These are phyloP conservation scores for Colletotrichum liriopes DNA, from an alignment of 2,329 filamentous ascomycete species.

Conservation along the genomic window DNA sequence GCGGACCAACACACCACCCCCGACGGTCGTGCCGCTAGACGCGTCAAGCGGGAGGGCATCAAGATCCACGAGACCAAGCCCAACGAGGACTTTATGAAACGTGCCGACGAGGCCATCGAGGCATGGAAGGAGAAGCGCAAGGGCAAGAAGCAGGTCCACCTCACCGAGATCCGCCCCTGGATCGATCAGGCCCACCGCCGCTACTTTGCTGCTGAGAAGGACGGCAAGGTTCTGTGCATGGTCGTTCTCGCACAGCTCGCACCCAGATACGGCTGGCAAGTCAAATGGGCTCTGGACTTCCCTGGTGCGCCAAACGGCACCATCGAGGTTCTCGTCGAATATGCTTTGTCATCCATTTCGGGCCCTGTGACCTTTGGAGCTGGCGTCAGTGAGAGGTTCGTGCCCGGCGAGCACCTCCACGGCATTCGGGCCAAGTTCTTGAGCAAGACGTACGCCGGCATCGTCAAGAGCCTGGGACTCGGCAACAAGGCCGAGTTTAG, in stretches of 20 bases:
- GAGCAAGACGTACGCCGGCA: constrained; percentile 84
- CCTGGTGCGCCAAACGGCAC: constrained; percentile 87
- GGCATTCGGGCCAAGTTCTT: constrained; percentile 87
- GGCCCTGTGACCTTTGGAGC: constrained; percentile 87
- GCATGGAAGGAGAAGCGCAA: constrained; percentile 87
- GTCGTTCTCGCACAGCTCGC: constrained; percentile 88
- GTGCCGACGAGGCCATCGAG: constrained; percentile 80
- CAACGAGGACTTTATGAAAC: constrained; percentile 79
- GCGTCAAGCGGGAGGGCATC: constrained; percentile 86
- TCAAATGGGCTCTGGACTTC: constrained; percentile 97
- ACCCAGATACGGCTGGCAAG: constrained; percentile 88
- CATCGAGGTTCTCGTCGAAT: constrained; percentile 86
- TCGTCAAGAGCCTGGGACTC: constrained; percentile 86
- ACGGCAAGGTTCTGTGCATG: constrained; percentile 81
- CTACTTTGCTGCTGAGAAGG: constrained; percentile 86
- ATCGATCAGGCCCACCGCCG: constrained; percentile 86
- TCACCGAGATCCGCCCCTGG: constrained; percentile 93
- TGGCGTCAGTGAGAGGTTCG: constrained; percentile 82
- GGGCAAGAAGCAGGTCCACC: constrained; percentile 85
- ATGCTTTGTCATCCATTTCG: constrained; percentile 70
- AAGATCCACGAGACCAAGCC: constrained; percentile 81
- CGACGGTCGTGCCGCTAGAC: constrained; percentile 82
- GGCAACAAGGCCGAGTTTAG: constrained; percentile 91
- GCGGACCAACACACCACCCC: constrained; percentile 79
- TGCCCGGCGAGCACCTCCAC: constrained; percentile 85